phyloP scores from a whole-genome alignment of 352 stramenopile genomes.

The Pythium chondricola region DNA sequence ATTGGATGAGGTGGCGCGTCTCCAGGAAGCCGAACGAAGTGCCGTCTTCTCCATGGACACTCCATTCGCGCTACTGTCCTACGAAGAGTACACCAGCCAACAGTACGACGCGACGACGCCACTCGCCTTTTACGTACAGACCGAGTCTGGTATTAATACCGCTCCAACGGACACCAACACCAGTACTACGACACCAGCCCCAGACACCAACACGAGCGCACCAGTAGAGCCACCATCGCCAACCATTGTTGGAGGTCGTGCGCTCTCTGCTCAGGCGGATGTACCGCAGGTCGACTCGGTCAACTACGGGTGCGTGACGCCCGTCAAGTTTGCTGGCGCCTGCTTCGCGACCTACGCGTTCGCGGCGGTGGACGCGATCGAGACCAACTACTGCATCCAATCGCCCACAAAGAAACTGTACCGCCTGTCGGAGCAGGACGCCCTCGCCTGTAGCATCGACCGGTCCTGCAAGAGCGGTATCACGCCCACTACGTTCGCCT shows the following conservation, averaged over 20 bases:
- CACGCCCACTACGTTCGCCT: not conserved
- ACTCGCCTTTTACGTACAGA: not conserved
- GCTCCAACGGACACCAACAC: not conserved
- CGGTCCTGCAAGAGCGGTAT: not conserved
- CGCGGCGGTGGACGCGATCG: slow-evolving; percentile 9
- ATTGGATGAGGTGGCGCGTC: not conserved
- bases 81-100: slow-evolving; percentile 9
- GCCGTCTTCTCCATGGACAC: slow-evolving; percentile 15
- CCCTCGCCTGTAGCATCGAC: slow-evolving; percentile 8
- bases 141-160: not conserved
- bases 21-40: not conserved
- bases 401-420: slow-evolving; percentile 3
- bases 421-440: slow-evolving; percentile 16
- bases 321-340: slow-evolving; percentile 6
- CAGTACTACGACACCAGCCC: not conserved
- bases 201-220: not conserved
- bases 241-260: not conserved
- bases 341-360: slow-evolving; percentile 11
- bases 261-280: not conserved
- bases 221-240: not conserved
- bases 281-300: slow-evolving; percentile 1
- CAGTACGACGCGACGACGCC: not conserved
- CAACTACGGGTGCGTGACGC: slow-evolving; percentile 9
- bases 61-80: slow-evolving; percentile 11
- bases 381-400: slow-evolving; percentile 14